These are phyloP conservation scores for Tilletia setariae DNA, from an alignment of 1,284 basidiomycete genomes.

Conservation along the genomic window DNA sequence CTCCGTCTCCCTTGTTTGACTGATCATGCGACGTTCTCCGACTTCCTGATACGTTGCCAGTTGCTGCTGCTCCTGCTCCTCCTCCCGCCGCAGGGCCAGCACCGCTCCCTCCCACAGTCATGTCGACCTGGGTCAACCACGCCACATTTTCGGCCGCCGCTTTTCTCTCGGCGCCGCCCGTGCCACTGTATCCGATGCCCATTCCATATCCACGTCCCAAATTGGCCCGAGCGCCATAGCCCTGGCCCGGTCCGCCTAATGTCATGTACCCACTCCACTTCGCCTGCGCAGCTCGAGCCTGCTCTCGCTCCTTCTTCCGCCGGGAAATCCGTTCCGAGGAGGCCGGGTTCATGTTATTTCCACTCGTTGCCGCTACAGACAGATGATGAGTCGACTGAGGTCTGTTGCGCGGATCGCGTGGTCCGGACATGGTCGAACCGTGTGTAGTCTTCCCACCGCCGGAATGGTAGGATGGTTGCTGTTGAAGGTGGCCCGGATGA, in stretches of 20 bases:
- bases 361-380: neutral
- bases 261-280: slow-evolving; percentile 10
- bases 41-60: too few species aligned
- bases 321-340: neutral
- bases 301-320: slow-evolving; percentile 5
- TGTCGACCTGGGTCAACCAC: slow-evolving; percentile 5
- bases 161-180: neutral
- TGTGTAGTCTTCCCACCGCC: neutral
- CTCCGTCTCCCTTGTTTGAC: slow-evolving; percentile 14
- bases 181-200: slow-evolving; percentile 1
- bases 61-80: too few species aligned
- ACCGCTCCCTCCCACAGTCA: slow-evolving; percentile 24
- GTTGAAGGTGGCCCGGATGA: too few species aligned
- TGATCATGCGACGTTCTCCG: slow-evolving; percentile 16
- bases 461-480: too few species aligned
- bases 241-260: neutral
- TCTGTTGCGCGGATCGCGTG: slow-evolving; percentile 10
- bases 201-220: slow-evolving; percentile 3
- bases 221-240: neutral
- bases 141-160: slow-evolving; percentile 6
- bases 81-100: too few species aligned
- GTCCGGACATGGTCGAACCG: slow-evolving; percentile 9
- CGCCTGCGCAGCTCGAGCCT: neutral
- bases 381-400: neutral
- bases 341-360: too few species aligned